Conservation (phyloP, 768 basidiomycete genomes). For the Stropharia rugosoannulata region DNA sequence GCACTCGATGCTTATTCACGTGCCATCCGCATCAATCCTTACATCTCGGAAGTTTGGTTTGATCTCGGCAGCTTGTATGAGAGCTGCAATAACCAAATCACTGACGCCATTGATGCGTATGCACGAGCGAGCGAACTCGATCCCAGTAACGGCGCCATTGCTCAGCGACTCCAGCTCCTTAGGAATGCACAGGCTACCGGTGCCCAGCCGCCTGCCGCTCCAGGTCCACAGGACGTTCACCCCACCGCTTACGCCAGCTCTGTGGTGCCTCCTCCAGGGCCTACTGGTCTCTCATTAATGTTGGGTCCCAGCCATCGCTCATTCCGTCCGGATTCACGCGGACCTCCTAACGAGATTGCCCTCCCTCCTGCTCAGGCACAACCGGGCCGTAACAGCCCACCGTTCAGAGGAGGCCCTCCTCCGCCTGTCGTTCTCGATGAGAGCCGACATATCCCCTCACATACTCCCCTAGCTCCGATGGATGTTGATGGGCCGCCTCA, state of each 20-base stretch:
- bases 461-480: slow-evolving; percentile 81
- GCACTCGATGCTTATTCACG: slow-evolving; percentile 98
- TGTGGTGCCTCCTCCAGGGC: slow-evolving; percentile 66
- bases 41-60: slow-evolving; percentile 95
- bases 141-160: slow-evolving; percentile 79
- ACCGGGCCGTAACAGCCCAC: slow-evolving; percentile 43
- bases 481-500: slow-evolving; percentile 60
- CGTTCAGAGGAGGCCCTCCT: slow-evolving; percentile 82
- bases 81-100: slow-evolving; percentile 98
- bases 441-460: slow-evolving; percentile 61
- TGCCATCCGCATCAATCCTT: slow-evolving; percentile 98
- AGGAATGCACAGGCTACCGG: slow-evolving; percentile 79
- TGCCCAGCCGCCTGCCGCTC: slow-evolving; percentile 77
- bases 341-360: slow-evolving; percentile 53
- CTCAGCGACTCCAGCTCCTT: slow-evolving; percentile 74
- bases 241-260: slow-evolving; percentile 90
- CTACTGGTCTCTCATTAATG: slow-evolving; percentile 67
- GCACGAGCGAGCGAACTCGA: slow-evolving; percentile 94
- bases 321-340: slow-evolving; percentile 69
- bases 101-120: slow-evolving; percentile 98
- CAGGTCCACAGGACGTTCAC: slow-evolving; percentile 93
- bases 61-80: slow-evolving; percentile 97
- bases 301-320: slow-evolving; percentile 53
- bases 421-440: slow-evolving; percentile 83
- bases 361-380: slow-evolving; percentile 56